These are phyloP conservation scores for Smittium mucronatum DNA, from an alignment of 371 early-diverging fungal genomes.

Conservation along the genomic window DNA sequence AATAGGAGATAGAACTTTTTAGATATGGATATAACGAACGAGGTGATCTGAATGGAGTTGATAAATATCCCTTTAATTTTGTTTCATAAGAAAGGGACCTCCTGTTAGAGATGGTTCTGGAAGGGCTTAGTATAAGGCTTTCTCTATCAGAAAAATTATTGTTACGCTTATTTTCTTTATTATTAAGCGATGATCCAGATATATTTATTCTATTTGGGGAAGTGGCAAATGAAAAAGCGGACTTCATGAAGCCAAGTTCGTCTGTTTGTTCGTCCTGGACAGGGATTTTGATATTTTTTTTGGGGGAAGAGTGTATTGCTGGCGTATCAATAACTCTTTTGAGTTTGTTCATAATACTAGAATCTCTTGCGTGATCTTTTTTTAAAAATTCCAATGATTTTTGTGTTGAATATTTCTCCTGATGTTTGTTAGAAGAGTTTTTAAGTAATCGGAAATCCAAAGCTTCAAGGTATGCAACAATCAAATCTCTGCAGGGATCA, in stretches of 20 bases:
- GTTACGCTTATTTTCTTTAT: background rate
- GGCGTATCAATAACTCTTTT: background rate
- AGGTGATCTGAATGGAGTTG: slow-evolving; percentile 7
- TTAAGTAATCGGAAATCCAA: background rate
- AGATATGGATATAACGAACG: slow-evolving; percentile 1
- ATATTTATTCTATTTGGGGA: background rate
- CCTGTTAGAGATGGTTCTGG: background rate
- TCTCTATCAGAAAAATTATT: background rate
- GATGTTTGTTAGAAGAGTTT: background rate
- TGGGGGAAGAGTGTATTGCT: background rate
- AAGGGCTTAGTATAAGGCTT: background rate
- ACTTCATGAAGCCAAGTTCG: background rate
- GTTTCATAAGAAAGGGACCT: background rate
- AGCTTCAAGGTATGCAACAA: background rate
- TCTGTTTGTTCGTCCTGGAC: background rate
- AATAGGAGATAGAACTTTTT: background rate
- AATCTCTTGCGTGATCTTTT: too few species aligned
- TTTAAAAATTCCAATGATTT: too few species aligned
- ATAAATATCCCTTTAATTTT: background rate
- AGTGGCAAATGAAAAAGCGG: background rate
- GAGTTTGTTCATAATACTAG: background rate
- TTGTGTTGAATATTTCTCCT: too few species aligned
- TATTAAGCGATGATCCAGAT: background rate
- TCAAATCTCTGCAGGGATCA: background rate
- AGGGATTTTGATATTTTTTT: background rate